These are phyloP conservation scores for Inga oerstediana DNA, from an alignment of 306 rosid genomes.

Conservation along the genomic window DNA sequence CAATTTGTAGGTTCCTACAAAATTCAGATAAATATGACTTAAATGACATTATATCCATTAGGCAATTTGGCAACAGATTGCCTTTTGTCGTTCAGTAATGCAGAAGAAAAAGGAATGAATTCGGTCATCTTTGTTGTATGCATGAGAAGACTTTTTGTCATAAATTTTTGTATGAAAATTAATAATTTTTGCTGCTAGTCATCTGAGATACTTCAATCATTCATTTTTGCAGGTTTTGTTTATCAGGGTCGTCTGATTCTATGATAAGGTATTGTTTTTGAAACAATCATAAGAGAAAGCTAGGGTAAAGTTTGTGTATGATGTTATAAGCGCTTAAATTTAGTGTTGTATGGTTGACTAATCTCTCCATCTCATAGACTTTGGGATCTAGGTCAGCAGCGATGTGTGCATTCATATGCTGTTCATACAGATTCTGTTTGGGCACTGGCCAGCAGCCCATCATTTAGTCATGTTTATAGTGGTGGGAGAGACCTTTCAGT, in stretches of 20 bases:
- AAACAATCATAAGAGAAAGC: conserved; percentile 25
- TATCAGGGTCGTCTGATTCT: conserved; percentile 90
- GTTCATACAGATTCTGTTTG: conserved; percentile 96
- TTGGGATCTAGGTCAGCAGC: conserved; percentile 92
- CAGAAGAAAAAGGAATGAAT: neutral
- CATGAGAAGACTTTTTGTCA: neutral
- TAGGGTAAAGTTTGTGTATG: conserved; percentile 41
- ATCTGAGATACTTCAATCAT: conserved; percentile 20
- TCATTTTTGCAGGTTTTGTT: conserved; percentile 64
- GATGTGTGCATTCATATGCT: conserved; percentile 88
- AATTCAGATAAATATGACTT: conserved; percentile 5
- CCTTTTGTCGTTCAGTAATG: neutral
- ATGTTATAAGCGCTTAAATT: conserved; percentile 2
- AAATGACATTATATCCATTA: conserved; percentile 12
- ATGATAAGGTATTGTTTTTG: conserved; percentile 66
- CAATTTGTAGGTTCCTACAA: neutral
- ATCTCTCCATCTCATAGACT: conserved; percentile 49
- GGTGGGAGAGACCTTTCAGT: conserved; percentile 92
- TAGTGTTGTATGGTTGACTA: conserved; percentile 14
- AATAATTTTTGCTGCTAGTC: neutral
- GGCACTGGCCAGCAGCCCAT: conserved; percentile 84
- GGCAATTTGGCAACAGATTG: neutral
- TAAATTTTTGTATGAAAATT: neutral
- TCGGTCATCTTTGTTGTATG: neutral
- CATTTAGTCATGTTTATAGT: conserved; percentile 88